These are phyloP conservation scores for Tolypocladium cylindrosporum DNA, from an alignment of 2,329 filamentous ascomycete species.

Conservation along the genomic window DNA sequence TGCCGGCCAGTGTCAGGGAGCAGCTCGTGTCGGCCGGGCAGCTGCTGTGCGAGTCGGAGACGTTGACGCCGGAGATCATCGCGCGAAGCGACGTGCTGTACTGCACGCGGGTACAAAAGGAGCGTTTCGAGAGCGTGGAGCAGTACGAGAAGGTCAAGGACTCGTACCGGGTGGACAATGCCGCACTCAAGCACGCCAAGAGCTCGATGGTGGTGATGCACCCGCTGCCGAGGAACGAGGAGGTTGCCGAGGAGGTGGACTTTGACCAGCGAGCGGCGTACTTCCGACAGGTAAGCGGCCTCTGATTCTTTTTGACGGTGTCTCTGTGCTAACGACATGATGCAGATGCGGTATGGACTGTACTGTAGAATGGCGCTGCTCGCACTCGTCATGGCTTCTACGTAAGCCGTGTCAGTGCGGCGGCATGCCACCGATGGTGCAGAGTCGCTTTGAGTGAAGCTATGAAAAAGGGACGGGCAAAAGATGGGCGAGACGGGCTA, in stretches of 20 bases:
- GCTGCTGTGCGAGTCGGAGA: conserved; percentile 63
- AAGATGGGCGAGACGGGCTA: neutral
- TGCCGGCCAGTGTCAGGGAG: conserved; percentile 67
- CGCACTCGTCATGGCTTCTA: conserved; percentile 68
- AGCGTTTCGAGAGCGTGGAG: conserved; percentile 73
- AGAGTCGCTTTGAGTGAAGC: neutral
- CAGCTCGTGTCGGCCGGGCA: conserved; percentile 65
- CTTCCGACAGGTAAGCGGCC: conserved; percentile 84
- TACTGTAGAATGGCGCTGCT: conserved; percentile 97
- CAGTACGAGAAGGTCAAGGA: conserved; percentile 86
- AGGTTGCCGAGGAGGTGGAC: conserved; percentile 92
- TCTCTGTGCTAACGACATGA: conserved; percentile 29
- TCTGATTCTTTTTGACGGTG: neutral
- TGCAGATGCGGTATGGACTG: conserved; percentile 90
- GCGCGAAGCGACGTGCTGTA: conserved; percentile 85
- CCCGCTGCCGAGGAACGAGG: conserved; percentile 84
- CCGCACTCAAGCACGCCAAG: conserved; percentile 85
- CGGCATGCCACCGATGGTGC: neutral
- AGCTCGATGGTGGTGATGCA: conserved; percentile 90
- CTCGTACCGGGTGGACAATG: conserved; percentile 81
- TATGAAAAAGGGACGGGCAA: neutral
- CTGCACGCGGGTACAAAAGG: conserved; percentile 93
- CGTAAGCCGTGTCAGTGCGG: conserved; percentile 5
- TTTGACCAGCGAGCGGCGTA: conserved; percentile 95
- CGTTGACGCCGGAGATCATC: conserved; percentile 79